Evolutionary conservation across 139 green algal genomes (phyloP).

Genomic region (Trebouxia sp.): DNA sequence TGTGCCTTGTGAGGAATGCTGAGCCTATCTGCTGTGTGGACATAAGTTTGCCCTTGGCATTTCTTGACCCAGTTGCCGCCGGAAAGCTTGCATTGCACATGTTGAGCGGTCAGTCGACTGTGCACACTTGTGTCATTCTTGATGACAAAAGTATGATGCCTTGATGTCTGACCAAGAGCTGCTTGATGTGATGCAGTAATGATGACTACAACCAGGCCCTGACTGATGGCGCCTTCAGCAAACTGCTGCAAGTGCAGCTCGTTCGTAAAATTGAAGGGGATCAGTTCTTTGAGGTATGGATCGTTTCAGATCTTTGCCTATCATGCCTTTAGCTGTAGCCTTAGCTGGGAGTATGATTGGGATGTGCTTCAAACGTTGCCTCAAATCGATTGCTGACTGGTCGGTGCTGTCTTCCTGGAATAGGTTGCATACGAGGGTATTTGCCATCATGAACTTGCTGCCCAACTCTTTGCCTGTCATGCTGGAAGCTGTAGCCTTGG

Average conservation of each 20-base stretch:
- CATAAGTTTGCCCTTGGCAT: background rate
- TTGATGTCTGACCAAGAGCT: conserved; percentile 7
- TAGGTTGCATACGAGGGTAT: too few relatives aligned
- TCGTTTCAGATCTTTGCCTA: too few relatives aligned
- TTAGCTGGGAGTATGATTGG: too few relatives aligned
- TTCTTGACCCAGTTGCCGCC: too few relatives aligned
- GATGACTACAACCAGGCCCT: conserved; percentile 72
- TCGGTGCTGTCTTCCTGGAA: too few relatives aligned
- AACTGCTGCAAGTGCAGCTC: conserved; percentile 69
- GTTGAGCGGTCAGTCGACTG: too few relatives aligned
- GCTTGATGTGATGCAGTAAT: conserved; percentile 50
- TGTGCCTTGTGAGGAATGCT: too few relatives aligned
- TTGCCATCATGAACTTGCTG: background rate
- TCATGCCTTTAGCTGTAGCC: too few relatives aligned
- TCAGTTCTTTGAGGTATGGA: conserved; percentile 51
- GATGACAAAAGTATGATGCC: background rate
- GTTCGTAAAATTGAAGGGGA: conserved; percentile 74
- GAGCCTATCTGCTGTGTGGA: background rate
- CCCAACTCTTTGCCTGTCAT: background rate
- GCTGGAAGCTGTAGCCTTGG: background rate
- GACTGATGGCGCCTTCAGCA: conserved; percentile 78
- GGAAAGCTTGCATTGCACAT: too few relatives aligned
- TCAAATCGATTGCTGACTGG: too few relatives aligned
- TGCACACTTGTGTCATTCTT: background rate
- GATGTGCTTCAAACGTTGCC: too few relatives aligned